Base-by-base conservation (phyloP, 768 basidiomycete genomes). In the Amanita rimosa region DNA sequence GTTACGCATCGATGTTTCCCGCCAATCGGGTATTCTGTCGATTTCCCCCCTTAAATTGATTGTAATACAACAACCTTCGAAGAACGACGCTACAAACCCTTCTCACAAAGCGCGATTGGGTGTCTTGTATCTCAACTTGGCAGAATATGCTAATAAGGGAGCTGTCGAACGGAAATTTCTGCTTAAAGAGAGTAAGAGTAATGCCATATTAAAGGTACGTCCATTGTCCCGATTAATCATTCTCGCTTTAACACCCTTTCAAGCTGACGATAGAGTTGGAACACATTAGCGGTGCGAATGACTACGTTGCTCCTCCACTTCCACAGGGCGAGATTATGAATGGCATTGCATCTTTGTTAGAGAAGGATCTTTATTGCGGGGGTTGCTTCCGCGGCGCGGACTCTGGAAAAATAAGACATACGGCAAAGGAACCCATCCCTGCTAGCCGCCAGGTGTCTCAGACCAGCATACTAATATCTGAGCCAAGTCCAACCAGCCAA, bases 271-370 rank as follows among this genome's bases (percentile, higher is more conserved):
- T 85, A 31, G 71, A 74, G 54, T 65, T 81, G 48, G 73, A 61
- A 42, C 57, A 75, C 49, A 62, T 78, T 13, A 73, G 73, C 11
- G 81, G 82, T 3, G 74, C 76, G 55, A 64, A 69, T 6, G 50
- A 65, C 26, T 89, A 78, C 57, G 70, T 68, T 33, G 75, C 83
- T 0, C 85, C 85, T 13, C 78, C 83, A 0, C 72, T 88, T 3
- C 78, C 79, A 3, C 79, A 79, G 53, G 83, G 75, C 52, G 85
- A 86, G 59, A 83, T 88, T 48, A 68, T 85, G 33, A 80, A 74
- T 1, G 82, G 82, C 13, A 74, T 89, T 42, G 67, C 79, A 3
- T 76, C 73, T 17, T 68, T 85, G 42, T 68, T 88, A 26, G 71
- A 79, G 40, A 73, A 72, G 37, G 78, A 80, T 46, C 64, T 73